A percentile compares a stretch with the other conserved stretches of the same genome.
These are phyloP conservation scores for Ustilago tritici DNA, from an alignment of 1,284 basidiomycete species.

Conservation along the genomic window DNA sequence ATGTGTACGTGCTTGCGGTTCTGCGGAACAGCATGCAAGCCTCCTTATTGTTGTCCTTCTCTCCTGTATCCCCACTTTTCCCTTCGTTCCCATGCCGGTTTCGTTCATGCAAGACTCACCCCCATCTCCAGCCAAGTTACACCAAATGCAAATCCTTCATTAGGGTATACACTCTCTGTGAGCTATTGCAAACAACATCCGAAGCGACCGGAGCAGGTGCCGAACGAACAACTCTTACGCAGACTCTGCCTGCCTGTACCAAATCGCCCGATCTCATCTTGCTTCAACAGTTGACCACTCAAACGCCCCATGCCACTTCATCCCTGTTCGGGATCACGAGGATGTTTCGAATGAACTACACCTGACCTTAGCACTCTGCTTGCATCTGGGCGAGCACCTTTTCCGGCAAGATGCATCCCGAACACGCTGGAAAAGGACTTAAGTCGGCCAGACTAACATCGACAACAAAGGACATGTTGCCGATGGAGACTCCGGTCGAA, in stretches of 20 bases:
- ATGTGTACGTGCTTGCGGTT: conserved; percentile 16
- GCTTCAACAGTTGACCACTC: background rate
- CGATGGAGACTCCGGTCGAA: background rate
- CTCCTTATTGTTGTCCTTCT: background rate
- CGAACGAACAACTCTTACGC: background rate
- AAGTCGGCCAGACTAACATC: background rate
- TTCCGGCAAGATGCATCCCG: background rate
- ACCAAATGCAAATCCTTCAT: background rate
- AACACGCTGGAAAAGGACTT: background rate
- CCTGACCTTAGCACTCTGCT: background rate
- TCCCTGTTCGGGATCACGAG: background rate
- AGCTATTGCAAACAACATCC: background rate
- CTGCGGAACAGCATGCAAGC: conserved; percentile 18
- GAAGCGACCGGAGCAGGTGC: background rate
- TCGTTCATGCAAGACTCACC: background rate
- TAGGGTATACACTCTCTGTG: background rate
- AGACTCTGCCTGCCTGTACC: background rate
- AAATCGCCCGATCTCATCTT: background rate
- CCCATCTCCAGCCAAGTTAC: background rate
- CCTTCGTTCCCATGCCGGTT: background rate
- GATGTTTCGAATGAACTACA: background rate
- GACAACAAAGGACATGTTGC: background rate
- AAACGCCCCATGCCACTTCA: background rate
- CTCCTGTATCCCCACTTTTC: background rate
- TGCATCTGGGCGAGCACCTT: background rate